Evolutionary conservation across 805 yeast genomes (phyloP).

Genomic region (Hanseniaspora thailandica): DNA sequence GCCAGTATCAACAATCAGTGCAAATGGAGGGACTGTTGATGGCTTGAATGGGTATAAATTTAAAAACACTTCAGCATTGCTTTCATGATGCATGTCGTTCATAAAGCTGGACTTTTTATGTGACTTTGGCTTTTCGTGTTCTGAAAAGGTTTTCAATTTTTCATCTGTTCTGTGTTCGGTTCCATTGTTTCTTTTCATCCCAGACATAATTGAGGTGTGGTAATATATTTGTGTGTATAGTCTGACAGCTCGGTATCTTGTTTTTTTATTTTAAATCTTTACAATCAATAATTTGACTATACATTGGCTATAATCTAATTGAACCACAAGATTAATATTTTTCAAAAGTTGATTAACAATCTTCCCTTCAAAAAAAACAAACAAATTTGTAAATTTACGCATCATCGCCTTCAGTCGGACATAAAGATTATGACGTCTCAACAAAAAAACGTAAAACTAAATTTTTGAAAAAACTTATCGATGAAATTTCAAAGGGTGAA

Average conservation of each 20-base stretch:
- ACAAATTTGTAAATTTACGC: not conserved
- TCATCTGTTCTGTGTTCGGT: no score
- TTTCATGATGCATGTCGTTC: not conserved
- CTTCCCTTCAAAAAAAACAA: not conserved
- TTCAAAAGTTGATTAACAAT: not conserved
- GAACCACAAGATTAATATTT: no score
- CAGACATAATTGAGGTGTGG: not conserved
- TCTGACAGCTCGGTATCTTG: not conserved
- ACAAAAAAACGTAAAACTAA: no score
- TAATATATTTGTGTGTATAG: not conserved
- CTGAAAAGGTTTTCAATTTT: not conserved
- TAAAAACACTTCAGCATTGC: conserved; percentile 16
- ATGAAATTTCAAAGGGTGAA: not conserved
- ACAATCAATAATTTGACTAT: no score
- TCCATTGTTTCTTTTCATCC: not conserved
- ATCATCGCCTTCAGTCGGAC: not conserved
- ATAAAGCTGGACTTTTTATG: no score
- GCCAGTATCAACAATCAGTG: conserved; percentile 35
- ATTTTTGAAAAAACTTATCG: not conserved
- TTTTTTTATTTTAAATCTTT: no score
- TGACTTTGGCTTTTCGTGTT: not conserved
- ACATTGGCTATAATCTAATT: no score
- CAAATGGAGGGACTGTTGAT: conserved; percentile 51
- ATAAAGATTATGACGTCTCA: not conserved
- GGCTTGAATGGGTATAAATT: conserved; percentile 32